Evolutionary conservation across 352 stramenopile species (phyloP).

Genomic region (Thraustochytrium striatum): DNA sequence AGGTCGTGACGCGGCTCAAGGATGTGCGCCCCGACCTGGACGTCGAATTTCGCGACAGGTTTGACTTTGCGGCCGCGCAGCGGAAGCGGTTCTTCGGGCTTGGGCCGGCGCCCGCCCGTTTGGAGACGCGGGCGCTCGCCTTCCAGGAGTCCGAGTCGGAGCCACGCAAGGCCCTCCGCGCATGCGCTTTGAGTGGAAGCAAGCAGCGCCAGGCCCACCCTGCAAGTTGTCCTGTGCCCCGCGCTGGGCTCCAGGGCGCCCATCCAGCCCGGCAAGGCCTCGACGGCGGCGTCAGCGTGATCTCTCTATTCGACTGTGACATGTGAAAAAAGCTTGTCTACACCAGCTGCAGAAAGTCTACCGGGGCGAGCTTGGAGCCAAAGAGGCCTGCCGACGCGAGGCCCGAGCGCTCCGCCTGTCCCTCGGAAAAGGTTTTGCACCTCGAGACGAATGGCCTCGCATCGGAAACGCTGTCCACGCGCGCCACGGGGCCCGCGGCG

Average conservation of each 20-base stretch:
- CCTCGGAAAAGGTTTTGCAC: too few relatives aligned
- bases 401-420: too few relatives aligned
- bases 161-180: background rate
- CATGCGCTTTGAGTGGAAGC: background rate
- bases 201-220: background rate
- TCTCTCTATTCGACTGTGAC: too few relatives aligned
- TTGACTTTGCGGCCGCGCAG: slow-evolving; percentile 37
- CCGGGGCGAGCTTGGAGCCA: background rate
- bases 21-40: background rate
- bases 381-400: too few relatives aligned
- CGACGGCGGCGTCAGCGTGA: too few relatives aligned
- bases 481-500: too few relatives aligned
- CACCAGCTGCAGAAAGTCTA: background rate
- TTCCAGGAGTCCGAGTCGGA: slow-evolving; percentile 12
- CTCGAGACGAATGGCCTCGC: too few relatives aligned
- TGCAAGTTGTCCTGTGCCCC: slow-evolving; percentile 5
- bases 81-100: slow-evolving; percentile 20
- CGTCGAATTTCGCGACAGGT: slow-evolving; percentile 6
- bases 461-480: too few relatives aligned
- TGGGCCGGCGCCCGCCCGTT: background rate
- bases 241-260: slow-evolving; percentile 25
- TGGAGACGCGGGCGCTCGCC: background rate
- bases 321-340: too few relatives aligned
- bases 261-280: slow-evolving; percentile 28
- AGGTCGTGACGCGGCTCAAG: slow-evolving; percentile 46